Evolutionary conservation across 192 early-diverging fungal genomes (phyloP), one percentile per base, ranked within the genome.

Genomic region (Backusella westeae): DNA sequence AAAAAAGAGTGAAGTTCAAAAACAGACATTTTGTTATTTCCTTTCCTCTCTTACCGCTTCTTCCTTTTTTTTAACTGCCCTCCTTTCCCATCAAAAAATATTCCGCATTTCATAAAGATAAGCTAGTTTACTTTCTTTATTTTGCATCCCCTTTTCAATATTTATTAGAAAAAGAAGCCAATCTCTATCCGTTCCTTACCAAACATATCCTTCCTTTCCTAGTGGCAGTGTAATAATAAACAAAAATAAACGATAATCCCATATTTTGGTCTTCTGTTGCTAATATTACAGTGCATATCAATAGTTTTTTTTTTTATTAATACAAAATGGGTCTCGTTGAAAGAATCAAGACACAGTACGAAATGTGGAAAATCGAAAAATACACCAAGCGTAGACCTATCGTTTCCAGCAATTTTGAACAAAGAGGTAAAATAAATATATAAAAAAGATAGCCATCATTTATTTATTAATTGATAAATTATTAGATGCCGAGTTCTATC

Each of bases 331-430:
- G 76, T 38, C 34, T 77, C 63, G 66, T 77, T 9, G 76, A 77
- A 34, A 77, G 44, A 73, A 29, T 77, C 14, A 77, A 77, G 49
- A 52, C 76, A 7, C 69, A 72, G 34, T 63, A 72, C 15, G 76
- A 77, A 68, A 72, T 77, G 32, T 77, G 76, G 76, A 77, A 42
- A 67, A 77, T 77, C 23, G 76, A 77, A 29, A 77, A 77, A 67
- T 77, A 77, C 29, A 77, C 76, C 1, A 77, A 77, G 36, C 70
- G 76, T n/a, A 65, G 76, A 77, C 70, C 71, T 34, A 44, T 77
- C n/a, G 46, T 39, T 17, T 66, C 76, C 15, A 71, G 71, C 46
- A 71, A 77, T 66, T 77, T 77, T 49, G 76, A 77, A 46, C 76
- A 72, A 21, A 77, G 72, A 77, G 76, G 76, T 77, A 67, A 67